Evolutionary conservation across 192 early-diverging fungal genomes (phyloP).

Genomic region (Backusella mclennaniae): DNA sequence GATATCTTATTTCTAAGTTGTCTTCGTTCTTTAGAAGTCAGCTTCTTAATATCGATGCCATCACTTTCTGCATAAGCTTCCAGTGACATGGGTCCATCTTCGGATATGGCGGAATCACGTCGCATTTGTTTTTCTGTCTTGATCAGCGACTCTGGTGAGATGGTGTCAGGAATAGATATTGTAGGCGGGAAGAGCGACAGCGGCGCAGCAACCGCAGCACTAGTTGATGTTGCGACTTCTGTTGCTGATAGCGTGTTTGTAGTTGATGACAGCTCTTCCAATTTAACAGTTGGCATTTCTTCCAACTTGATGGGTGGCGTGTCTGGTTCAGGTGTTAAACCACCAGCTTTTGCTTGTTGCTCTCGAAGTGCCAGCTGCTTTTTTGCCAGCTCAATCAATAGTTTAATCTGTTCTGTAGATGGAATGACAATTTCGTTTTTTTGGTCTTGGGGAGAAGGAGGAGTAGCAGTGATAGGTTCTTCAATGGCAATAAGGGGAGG

Average conservation of each 20-base stretch:
- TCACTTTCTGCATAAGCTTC: slow-evolving; percentile 26
- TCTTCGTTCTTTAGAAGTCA: slow-evolving; percentile 62
- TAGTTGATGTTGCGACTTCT: neutral
- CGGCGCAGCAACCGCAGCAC: neutral
- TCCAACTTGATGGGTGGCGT: neutral
- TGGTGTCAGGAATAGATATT: slow-evolving; percentile 26
- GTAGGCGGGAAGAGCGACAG: neutral
- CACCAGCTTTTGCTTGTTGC: slow-evolving; percentile 4
- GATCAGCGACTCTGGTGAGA: slow-evolving; percentile 15
- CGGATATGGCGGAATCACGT: neutral
- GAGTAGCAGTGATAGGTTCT: neutral
- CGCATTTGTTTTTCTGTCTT: slow-evolving; percentile 18
- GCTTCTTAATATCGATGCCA: slow-evolving; percentile 49
- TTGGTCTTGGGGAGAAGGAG: neutral
- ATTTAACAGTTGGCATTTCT: neutral
- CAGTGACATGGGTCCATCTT: slow-evolving; percentile 7
- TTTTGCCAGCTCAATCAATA: slow-evolving; percentile 28
- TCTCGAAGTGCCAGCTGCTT: slow-evolving; percentile 28
- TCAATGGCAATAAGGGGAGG: neutral
- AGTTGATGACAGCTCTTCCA: neutral
- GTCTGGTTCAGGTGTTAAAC: neutral
- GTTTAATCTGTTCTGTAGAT: slow-evolving; percentile 30
- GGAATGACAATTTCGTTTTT: slow-evolving; percentile 2
- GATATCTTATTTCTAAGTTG: slow-evolving; percentile 77
- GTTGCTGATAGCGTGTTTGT: neutral